Base-by-base conservation (phyloP, 2,329 filamentous ascomycete species). In the Penicillium sclerotiorum region DNA sequence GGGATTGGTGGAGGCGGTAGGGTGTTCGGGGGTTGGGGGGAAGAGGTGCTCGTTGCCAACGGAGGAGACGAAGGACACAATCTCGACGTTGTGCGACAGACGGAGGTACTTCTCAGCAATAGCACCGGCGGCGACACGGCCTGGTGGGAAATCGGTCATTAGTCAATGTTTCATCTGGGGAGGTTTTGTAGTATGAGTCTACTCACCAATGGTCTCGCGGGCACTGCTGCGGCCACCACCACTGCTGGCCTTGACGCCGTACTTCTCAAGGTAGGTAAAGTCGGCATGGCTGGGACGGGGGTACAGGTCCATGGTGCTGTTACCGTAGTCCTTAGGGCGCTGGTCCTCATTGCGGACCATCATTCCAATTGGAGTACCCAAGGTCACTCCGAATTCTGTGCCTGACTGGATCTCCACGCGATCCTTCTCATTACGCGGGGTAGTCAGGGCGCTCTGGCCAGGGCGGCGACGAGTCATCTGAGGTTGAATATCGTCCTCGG, bases 211-310 rank as follows among this genome's bases (percentile, higher is more conserved):
- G 9, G 93, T 97, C 80, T 97, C 93, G 58, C 93, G 81, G n/a
- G 94, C 94, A 69, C 87, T 92, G 69, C 88, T 92, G 55, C 94
- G 83, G 46, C 94, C 93, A 61, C 94, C 93, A 50, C 94, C 93
- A 54, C 86, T 91, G 69, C 85, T 89, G 30, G 94, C 91, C 78
- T 95, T 95, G 61, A 95, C 86, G 49, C 93, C 93, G 72, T 99
- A 99, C 77, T 97, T 97, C 73, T 96, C 89, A 53, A 96, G 80
- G 76, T 97, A 97, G 53, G 94, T 97, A 84, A 88, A 96, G 75
- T 97, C 93, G 52, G 94, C 93, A 74, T 97, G 94, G 69, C 86
- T 90, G 28, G 93, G 94, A 44, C 94, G 83, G 4, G 94, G 94
- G 80, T 88, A 97, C 55, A 85, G 76, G 73, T 97, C 90, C 84